Conservation (phyloP, 148 eudicot species). For the Amaranthus hypochondriacus region DNA sequence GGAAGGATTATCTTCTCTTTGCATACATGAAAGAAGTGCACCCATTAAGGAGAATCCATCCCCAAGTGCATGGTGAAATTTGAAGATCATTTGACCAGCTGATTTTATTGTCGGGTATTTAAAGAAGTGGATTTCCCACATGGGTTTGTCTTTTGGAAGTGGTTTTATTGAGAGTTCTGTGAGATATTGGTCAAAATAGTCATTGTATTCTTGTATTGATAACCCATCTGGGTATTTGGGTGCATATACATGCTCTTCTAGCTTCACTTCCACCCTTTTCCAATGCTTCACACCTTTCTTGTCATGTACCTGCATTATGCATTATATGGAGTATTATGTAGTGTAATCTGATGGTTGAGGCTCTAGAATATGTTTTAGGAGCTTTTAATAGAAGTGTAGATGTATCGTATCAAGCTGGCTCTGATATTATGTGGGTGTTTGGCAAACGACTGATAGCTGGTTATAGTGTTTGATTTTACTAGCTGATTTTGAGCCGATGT, state of each 20-base stretch:
- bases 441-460: too few species aligned
- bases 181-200: slow-evolving; percentile 44
- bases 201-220: slow-evolving; percentile 41
- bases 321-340: too few species aligned
- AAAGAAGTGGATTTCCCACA: slow-evolving; percentile 69
- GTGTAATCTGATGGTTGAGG: too few species aligned
- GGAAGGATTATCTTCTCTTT: slow-evolving; percentile 63
- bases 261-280: slow-evolving; percentile 63
- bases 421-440: too few species aligned
- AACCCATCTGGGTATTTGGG: slow-evolving; percentile 43
- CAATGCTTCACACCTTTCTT: slow-evolving; percentile 56
- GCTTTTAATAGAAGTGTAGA: too few species aligned
- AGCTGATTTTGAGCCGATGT: too few species aligned
- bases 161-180: slow-evolving; percentile 47
- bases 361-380: too few species aligned
- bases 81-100: slow-evolving; percentile 55
- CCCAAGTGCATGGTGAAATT: slow-evolving; percentile 83
- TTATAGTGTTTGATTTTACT: too few species aligned
- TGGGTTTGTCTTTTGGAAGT: slow-evolving; percentile 56
- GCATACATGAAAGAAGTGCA: slow-evolving; percentile 77
- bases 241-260: slow-evolving; percentile 47
- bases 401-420: too few species aligned
- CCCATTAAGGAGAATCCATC: slow-evolving; percentile 91
- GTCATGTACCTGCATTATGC: slow-evolving; percentile 41
- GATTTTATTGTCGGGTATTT: slow-evolving; percentile 68